These are phyloP conservation scores for Dentipellis sp. DNA, from an alignment of 768 basidiomycete species.

Conservation along the genomic window DNA sequence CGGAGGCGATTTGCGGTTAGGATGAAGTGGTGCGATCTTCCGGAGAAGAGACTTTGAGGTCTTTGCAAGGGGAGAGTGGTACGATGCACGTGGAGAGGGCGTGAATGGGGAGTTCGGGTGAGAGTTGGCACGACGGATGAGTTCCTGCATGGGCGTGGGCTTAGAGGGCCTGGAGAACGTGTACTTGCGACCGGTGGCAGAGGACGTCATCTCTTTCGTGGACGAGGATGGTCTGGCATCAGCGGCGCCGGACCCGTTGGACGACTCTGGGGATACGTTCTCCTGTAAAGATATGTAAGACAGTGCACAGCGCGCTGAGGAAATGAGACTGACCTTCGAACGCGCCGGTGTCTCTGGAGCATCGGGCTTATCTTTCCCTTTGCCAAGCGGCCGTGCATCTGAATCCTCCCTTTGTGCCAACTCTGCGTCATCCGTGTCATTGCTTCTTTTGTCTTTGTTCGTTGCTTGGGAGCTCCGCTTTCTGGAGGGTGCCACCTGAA, in stretches of 20 bases:
- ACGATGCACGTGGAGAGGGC: slow-evolving; percentile 20
- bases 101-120: slow-evolving; percentile 53
- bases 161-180: slow-evolving; percentile 19
- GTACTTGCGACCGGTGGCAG: slow-evolving; percentile 2
- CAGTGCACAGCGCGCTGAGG: not conserved
- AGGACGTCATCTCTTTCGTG: slow-evolving; percentile 1
- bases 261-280: not conserved
- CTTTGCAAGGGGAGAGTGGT: slow-evolving; percentile 61
- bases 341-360: not conserved
- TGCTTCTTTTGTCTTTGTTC: not conserved
- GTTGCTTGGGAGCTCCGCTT: not conserved
- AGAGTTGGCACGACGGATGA: slow-evolving; percentile 64
- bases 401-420: not conserved
- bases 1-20: slow-evolving; percentile 63
- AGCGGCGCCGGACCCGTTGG: not conserved
- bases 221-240: not conserved
- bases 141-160: slow-evolving; percentile 61
- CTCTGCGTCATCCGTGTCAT: not conserved
- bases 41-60: slow-evolving; percentile 53
- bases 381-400: not conserved
- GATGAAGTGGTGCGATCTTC: slow-evolving; percentile 68
- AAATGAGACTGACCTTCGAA: not conserved
- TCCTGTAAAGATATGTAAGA: not conserved
- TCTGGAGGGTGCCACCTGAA: not conserved
- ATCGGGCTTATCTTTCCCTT: not conserved